phyloP scores from a whole-genome alignment of 1,284 basidiomycete species.

The Ceratobasidium sp. region DNA sequence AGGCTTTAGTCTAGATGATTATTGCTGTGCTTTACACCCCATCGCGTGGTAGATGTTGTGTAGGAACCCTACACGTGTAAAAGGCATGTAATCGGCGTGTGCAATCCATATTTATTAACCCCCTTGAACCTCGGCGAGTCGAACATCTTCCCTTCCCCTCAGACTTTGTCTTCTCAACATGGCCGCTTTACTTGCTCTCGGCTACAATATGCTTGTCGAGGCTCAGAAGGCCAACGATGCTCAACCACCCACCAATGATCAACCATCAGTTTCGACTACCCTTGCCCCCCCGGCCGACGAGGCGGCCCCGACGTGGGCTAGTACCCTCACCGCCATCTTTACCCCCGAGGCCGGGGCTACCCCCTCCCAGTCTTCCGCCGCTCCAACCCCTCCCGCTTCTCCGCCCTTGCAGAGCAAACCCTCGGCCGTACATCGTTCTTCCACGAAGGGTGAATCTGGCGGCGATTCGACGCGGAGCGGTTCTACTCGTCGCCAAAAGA shows the following conservation, averaged over 20 bases:
- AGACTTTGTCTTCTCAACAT: not conserved
- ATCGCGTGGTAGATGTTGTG: slow-evolving; percentile 35
- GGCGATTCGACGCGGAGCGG: slow-evolving; percentile 13
- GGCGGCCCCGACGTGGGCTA: slow-evolving; percentile 1
- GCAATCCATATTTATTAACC: slow-evolving; percentile 28
- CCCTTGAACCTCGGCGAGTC: not conserved
- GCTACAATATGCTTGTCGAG: slow-evolving; percentile 34
- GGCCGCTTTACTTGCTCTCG: slow-evolving; percentile 36
- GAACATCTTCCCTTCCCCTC: not conserved
- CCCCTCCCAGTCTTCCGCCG: not conserved
- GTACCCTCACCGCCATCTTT: slow-evolving; percentile 4
- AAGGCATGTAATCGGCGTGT: slow-evolving; percentile 34
- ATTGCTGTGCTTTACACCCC: not conserved
- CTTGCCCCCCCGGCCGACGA: not conserved
- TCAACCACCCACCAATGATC: not conserved
- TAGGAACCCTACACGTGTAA: slow-evolving; percentile 23
- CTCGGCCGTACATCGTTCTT: not conserved
- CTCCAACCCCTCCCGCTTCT: not conserved
- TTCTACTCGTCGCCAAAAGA: slow-evolving; percentile 25
- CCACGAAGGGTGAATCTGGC: slow-evolving; percentile 8
- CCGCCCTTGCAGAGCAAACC: slow-evolving; percentile 5
- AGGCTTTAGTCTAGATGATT: slow-evolving; percentile 19
- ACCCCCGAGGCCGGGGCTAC: slow-evolving; percentile 2
- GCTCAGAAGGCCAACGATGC: slow-evolving; percentile 24
- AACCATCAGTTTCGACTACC: not conserved